Conservation (phyloP, 495 filamentous ascomycete species). For the Glonium stellatum region DNA sequence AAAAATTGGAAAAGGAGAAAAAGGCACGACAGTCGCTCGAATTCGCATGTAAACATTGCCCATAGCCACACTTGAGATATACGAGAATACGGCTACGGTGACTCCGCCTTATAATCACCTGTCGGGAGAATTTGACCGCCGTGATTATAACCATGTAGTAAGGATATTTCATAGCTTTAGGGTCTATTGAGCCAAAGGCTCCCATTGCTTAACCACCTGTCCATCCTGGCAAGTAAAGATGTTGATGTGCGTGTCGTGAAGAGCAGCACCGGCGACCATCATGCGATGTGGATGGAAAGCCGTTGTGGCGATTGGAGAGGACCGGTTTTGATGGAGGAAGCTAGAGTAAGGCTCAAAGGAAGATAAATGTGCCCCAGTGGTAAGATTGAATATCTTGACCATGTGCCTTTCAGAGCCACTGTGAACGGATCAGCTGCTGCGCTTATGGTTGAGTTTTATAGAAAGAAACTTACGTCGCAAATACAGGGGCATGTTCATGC, state of each 20-base stretch:
- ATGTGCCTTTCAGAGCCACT: constrained; percentile 83
- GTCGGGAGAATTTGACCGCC: too few relatives aligned
- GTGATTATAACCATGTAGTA: too few relatives aligned
- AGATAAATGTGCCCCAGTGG: constrained; percentile 56
- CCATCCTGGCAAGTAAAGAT: constrained; percentile 54
- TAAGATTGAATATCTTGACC: constrained; percentile 87
- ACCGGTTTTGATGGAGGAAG: constrained; percentile 65
- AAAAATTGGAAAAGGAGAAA: too few relatives aligned
- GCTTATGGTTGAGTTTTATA: not conserved
- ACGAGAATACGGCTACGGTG: too few relatives aligned
- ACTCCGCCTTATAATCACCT: too few relatives aligned
- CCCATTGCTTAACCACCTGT: constrained; percentile 16
- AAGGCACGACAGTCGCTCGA: too few relatives aligned
- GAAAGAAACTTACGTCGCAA: constrained; percentile 70
- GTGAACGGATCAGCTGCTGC: not conserved
- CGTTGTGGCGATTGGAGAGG: constrained; percentile 74
- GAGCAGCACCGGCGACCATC: constrained; percentile 75
- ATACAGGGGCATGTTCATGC: constrained; percentile 94
- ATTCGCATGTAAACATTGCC: too few relatives aligned
- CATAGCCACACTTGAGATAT: too few relatives aligned
- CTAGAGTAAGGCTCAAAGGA: constrained; percentile 79
- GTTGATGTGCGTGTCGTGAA: constrained; percentile 66
- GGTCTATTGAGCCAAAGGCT: not conserved
- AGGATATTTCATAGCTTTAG: not conserved
- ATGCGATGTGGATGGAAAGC: constrained; percentile 95